These are phyloP conservation scores for Blastosporella zonata DNA, from an alignment of 1,284 basidiomycete species.

Conservation along the genomic window DNA sequence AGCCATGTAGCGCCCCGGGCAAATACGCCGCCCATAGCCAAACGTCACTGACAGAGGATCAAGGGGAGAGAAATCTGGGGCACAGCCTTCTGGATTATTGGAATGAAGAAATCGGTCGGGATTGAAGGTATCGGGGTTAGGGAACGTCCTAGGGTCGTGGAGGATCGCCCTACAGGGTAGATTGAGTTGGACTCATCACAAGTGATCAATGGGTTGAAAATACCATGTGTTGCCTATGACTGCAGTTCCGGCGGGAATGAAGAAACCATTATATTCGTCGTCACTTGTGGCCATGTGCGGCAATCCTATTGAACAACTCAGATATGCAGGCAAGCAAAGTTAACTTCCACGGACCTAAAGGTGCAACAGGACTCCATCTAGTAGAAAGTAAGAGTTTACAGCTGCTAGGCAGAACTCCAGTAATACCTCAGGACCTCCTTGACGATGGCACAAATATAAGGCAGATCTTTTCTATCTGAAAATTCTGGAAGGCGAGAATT, in stretches of 20 bases:
- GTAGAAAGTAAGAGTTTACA: neutral
- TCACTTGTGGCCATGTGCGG: conserved; percentile 43
- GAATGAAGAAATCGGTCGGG: conserved; percentile 41
- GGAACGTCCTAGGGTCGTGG: conserved; percentile 41
- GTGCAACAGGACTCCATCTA: conserved; percentile 50
- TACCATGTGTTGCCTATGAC: conserved; percentile 37
- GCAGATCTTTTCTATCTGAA: conserved; percentile 39
- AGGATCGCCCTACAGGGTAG: conserved; percentile 40
- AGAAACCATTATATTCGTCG: conserved; percentile 30
- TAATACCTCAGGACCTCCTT: conserved; percentile 46
- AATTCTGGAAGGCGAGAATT: conserved; percentile 43
- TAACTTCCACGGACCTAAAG: conserved; percentile 35
- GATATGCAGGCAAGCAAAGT: neutral
- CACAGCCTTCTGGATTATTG: conserved; percentile 15
- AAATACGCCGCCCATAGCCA: conserved; percentile 48
- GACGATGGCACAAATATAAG: conserved; percentile 43
- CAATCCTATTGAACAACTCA: conserved; percentile 26
- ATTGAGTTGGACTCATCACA: neutral
- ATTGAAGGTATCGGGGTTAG: conserved; percentile 39
- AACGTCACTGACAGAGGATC: conserved; percentile 44
- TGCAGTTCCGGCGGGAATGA: conserved; percentile 27
- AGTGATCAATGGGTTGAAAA: conserved; percentile 7
- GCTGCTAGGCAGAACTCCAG: neutral
- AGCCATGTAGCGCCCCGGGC: conserved; percentile 49
- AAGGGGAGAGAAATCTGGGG: conserved; percentile 30